phyloP scores from a whole-genome alignment of 2,329 filamentous ascomycete species.

The Ascochyta fabae region DNA sequence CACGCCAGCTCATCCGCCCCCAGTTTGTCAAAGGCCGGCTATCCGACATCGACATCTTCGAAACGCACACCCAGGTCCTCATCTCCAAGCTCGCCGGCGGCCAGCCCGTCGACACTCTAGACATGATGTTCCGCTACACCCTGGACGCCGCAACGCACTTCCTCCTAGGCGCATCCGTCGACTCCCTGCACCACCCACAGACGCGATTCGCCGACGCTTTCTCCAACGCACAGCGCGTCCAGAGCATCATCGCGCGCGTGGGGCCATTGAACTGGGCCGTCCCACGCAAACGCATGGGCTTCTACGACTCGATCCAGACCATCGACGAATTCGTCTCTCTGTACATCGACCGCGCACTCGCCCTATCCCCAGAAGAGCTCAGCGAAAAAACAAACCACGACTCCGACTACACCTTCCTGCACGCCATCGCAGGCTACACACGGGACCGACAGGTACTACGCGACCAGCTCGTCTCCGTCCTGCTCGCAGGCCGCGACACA shows the following conservation, averaged over 20 bases:
- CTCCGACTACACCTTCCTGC: slow-evolving; percentile 80
- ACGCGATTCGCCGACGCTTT: slow-evolving; percentile 82
- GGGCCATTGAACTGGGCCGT: slow-evolving; percentile 68
- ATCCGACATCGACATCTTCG: slow-evolving; percentile 80
- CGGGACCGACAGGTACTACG: slow-evolving; percentile 71
- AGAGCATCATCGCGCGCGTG: slow-evolving; percentile 69
- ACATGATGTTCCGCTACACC: slow-evolving; percentile 78
- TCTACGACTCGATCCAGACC: slow-evolving; percentile 67
- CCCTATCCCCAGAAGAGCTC: slow-evolving; percentile 73
- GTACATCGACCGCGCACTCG: slow-evolving; percentile 77
- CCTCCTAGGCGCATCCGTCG: slow-evolving; percentile 77
- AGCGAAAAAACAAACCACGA: slow-evolving; percentile 75
- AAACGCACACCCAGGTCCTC: slow-evolving; percentile 77
- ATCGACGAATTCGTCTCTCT: slow-evolving; percentile 79
- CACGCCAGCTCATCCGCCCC: slow-evolving; percentile 80
- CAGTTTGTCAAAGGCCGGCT: slow-evolving; percentile 88
- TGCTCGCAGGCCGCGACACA: slow-evolving; percentile 87
- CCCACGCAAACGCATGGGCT: slow-evolving; percentile 66
- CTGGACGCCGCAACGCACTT: slow-evolving; percentile 89
- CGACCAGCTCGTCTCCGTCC: slow-evolving; percentile 75
- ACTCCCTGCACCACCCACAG: slow-evolving; percentile 62
- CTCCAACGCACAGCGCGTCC: slow-evolving; percentile 76
- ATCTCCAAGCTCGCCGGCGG: slow-evolving; percentile 65
- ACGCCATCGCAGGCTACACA: slow-evolving; percentile 82
- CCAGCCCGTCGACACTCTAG: slow-evolving; percentile 71